These are phyloP conservation scores for Penicillium sp. DNA, from an alignment of 2,329 filamentous ascomycete genomes.

Conservation along the genomic window DNA sequence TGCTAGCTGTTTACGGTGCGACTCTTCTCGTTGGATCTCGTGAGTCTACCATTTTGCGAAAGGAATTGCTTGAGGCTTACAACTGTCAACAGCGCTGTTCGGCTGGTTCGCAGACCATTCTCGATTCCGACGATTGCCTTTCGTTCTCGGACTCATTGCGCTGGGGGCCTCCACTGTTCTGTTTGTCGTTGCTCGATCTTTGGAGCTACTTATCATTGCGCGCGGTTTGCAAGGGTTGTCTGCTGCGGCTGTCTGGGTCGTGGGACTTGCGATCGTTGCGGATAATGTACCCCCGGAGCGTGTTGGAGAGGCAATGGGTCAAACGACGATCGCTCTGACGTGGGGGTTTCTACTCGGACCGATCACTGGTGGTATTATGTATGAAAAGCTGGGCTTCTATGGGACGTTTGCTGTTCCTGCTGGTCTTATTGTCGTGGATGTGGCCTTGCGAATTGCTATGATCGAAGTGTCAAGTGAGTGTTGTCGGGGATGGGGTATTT, in stretches of 20 bases:
- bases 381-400: constrained; percentile 38
- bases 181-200: constrained; percentile 55
- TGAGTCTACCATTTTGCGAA: constrained; percentile 17
- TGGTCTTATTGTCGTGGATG: constrained; percentile 60
- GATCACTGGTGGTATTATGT: constrained; percentile 62
- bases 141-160: constrained; percentile 59
- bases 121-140: constrained; percentile 59
- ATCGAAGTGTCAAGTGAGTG: constrained; percentile 51
- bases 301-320: constrained; percentile 64
- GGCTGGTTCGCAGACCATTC: constrained; percentile 48
- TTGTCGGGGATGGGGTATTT: neutral
- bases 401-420: constrained; percentile 41
- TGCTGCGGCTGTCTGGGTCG: constrained; percentile 64
- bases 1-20: constrained; percentile 72
- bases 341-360: constrained; percentile 62
- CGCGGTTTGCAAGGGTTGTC: constrained; percentile 62
- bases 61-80: neutral
- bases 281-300: constrained; percentile 63
- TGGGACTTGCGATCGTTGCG: constrained; percentile 61
- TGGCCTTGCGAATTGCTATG: constrained; percentile 63
- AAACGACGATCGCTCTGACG: constrained; percentile 55
- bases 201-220: constrained; percentile 55
- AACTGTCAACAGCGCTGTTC: constrained; percentile 12
- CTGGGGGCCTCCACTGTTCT: constrained; percentile 59
- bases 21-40: constrained; percentile 60